These are phyloP conservation scores for Zygosaccharomyces bisporus DNA, from an alignment of 805 yeast genomes.

Conservation along the genomic window DNA sequence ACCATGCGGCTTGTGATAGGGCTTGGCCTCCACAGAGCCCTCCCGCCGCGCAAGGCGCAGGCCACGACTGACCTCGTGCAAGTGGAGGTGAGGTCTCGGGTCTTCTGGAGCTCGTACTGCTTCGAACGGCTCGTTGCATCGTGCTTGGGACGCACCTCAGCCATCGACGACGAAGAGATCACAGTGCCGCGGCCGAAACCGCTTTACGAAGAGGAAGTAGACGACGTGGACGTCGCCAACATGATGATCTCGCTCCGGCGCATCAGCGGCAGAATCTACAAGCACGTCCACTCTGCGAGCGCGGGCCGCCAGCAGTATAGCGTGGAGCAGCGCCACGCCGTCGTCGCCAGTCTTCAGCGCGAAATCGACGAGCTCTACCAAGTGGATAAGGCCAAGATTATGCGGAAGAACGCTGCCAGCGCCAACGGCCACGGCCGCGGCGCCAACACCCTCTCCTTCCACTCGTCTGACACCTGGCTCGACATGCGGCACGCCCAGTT, in stretches of 20 bases:
- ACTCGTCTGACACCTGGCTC: slow-evolving; percentile 36
- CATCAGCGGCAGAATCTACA: slow-evolving; percentile 46
- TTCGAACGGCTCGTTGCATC: slow-evolving; percentile 48
- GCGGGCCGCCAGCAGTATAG: slow-evolving; percentile 35
- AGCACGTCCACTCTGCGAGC: slow-evolving; percentile 44
- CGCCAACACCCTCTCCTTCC: slow-evolving; percentile 31
- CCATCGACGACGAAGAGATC: slow-evolving; percentile 49
- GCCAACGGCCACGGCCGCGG: slow-evolving; percentile 6
- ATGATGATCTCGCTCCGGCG: slow-evolving; percentile 43
- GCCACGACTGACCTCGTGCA: slow-evolving; percentile 35
- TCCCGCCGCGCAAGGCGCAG: slow-evolving; percentile 30
- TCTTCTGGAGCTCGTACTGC: slow-evolving; percentile 49
- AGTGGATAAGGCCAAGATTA: slow-evolving; percentile 26
- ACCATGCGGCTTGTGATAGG: slow-evolving; percentile 44
- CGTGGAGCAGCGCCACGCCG: slow-evolving; percentile 33
- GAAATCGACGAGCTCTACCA: slow-evolving; percentile 34
- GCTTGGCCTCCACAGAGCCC: slow-evolving; percentile 44
- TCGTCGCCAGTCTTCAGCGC: slow-evolving; percentile 36
- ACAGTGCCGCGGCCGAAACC: slow-evolving; percentile 43
- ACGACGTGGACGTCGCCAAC: slow-evolving; percentile 40
- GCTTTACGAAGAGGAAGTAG: slow-evolving; percentile 40
- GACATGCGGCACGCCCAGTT: slow-evolving; percentile 45
- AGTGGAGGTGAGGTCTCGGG: slow-evolving; percentile 43
- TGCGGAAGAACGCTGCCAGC: slow-evolving; percentile 18
- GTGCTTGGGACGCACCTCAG: slow-evolving; percentile 47